A percentile compares a stretch with the other conserved stretches of the same genome.
Evolutionary conservation across 2,329 filamentous ascomycete genomes (phyloP).

Genomic region (Penicillium sp.): DNA sequence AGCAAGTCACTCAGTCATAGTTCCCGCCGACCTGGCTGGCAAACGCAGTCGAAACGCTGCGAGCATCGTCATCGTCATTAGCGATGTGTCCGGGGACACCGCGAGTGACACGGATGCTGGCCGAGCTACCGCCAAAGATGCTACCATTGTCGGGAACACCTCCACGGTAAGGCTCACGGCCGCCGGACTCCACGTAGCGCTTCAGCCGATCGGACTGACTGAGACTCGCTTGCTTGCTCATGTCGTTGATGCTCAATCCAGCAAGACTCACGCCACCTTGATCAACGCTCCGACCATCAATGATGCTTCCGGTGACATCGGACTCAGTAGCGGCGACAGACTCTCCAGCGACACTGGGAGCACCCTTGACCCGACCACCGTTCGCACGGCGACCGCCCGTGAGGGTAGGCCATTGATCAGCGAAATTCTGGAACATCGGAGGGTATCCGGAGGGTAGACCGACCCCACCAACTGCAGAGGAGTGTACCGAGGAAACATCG

Average conservation of each 20-base stretch:
- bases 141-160: constrained; percentile 60
- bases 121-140: constrained; percentile 65
- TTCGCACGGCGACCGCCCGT: constrained; percentile 67
- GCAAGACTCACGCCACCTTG: constrained; percentile 88
- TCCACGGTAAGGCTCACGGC: constrained; percentile 59
- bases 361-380: constrained; percentile 66
- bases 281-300: constrained; percentile 68
- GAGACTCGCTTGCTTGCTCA: constrained; percentile 70
- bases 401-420: constrained; percentile 84
- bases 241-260: constrained; percentile 73
- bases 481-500: constrained; percentile 94
- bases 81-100: constrained; percentile 44
- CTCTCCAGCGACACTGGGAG: constrained; percentile 82
- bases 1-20: constrained; percentile 56
- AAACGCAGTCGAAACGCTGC: constrained; percentile 95
- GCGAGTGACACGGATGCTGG: constrained; percentile 51
- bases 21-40: constrained; percentile 83
- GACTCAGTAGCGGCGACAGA: constrained; percentile 91
- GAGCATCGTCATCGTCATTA: constrained; percentile 81
- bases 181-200: constrained; percentile 87
- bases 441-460: constrained; percentile 83
- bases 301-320: constrained; percentile 76
- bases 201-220: constrained; percentile 90
- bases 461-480: constrained; percentile 82
- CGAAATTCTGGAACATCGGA: constrained; percentile 93